Evolutionary conservation across 1,284 basidiomycete species (phyloP), one percentile per base, ranked within the genome.

Genomic region (Sanghuangporus sanghuang): DNA sequence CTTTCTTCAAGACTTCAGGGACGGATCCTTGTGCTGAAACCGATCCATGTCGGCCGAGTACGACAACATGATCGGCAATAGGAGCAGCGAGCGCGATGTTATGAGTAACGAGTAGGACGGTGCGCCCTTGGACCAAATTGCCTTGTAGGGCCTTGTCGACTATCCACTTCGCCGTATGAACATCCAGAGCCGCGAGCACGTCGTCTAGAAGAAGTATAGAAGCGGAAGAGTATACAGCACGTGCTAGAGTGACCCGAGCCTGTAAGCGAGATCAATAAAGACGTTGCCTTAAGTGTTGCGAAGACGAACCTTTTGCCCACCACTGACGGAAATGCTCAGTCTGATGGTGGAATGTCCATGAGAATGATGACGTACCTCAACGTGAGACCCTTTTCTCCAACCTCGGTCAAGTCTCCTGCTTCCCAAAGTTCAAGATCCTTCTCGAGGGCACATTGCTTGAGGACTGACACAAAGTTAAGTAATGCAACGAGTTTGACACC

Each of bases 341-440:
- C 9, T 12, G 59, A 42, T 63, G 44, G 44, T 49, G 66, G 35
- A n/a, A n/a, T 32, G 14, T 8, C 9, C 42, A 23, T 44, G 12
- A 44, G n/a, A 21, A 23, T 14, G 14, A 21, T 40, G 18, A 27
- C 59, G 16, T 36, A 69, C 69, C 71, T 70, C 7, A 74, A 64
- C 6, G 73, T 74, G 9, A 74, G 56, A 8, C 72, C 72, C 62
- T 72, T 73, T 59, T 73, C 72, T 2, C 72, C 72, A 54, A 73
- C 69, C 61, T 81, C 79, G 0, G 80, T 81, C 57, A 71, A 40
- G 67, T 81, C 80, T 2, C 89, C 88, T 50, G 88, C 89, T 52
- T 88, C 84, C 67, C 90, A 88, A 18, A 90, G 70, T 32, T 77
- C 77, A 5, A 91, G 74, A 68, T 92, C 89, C 3, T 79, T 79